Base-by-base conservation (phyloP, 2,329 filamentous ascomycete genomes). In the Fusarium continuum region DNA sequence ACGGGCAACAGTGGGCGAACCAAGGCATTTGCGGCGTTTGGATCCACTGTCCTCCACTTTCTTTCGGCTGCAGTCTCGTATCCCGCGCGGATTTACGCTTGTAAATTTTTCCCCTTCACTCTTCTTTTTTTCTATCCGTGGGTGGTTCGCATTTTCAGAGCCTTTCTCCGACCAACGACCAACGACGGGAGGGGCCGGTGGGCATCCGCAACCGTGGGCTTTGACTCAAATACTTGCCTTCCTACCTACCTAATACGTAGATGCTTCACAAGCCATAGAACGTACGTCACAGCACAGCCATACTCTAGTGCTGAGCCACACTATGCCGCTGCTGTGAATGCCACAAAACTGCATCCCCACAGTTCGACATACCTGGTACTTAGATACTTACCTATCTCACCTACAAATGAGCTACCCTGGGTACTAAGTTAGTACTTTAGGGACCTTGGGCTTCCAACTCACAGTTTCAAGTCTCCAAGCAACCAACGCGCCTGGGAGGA, bases 271-370 rank as follows among this genome's bases (percentile, higher is more conserved):
- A 35, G 20, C 34, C 22, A 40, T n/a, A 48, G 28, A 46, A 47
- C 56, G 49, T 40, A 64, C 49, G 60, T 61, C 61, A 61, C 61
- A 55, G 44, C 32, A 34, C 29, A 35, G 19, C 28, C 16, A 22
- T 22, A 35, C 22, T n/a, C n/a, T n/a, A n/a, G n/a, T n/a, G n/a
- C n/a, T n/a, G n/a, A n/a, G 59, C 59, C 59, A 62, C 59, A 47
- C 22, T 38, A 85, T 85, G 51, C 74, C 79, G 2, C 78, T 77
- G n/a, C n/a, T n/a, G n/a, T n/a, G 19, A 49, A 25, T 19, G 41
- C 44, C 44, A 47, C 44, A 46, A n/a, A n/a, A n/a, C 20, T 26
- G 25, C 9, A 38, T 38, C 22, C 44, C 31, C 31, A 46, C 22
- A 46, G 19, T 17, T 16, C 8, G 23, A 9, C n/a, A n/a, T n/a